phyloP scores from a whole-genome alignment of 2,329 filamentous ascomycete genomes.

The Coniochaeta ligniaria region DNA sequence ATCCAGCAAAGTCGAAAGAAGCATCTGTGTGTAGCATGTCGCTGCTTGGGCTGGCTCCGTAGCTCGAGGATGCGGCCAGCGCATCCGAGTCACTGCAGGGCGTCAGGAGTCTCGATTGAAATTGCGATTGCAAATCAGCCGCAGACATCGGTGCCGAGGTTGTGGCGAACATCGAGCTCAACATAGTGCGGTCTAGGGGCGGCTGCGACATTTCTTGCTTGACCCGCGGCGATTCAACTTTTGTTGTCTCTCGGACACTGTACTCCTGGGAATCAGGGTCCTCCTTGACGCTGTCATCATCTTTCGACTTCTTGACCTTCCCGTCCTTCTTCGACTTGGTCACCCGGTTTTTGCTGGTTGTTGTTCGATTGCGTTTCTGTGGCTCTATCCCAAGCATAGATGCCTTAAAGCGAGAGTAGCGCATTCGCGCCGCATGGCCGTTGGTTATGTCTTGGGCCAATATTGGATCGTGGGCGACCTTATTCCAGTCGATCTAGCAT shows the following conservation, averaged over 20 bases:
- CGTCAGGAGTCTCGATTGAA: constrained; percentile 38
- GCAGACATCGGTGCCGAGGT: constrained; percentile 19
- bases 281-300: constrained; percentile 26
- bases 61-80: constrained; percentile 19
- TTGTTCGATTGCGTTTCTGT: constrained; percentile 35
- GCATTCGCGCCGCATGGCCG: constrained; percentile 54
- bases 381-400: constrained; percentile 41
- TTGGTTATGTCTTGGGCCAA: constrained; percentile 48
- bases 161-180: constrained; percentile 16
- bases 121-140: constrained; percentile 21
- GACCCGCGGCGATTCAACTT: constrained; percentile 15
- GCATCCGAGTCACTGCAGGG: constrained; percentile 45
- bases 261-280: constrained; percentile 21
- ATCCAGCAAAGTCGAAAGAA: constrained; percentile 3
- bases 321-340: constrained; percentile 37
- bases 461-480: constrained; percentile 47
- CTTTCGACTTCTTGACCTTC: constrained; percentile 27
- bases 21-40: constrained; percentile 18
- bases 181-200: constrained; percentile 19
- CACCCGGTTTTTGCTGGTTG: constrained; percentile 32
- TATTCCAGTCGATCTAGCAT: constrained; percentile 50
- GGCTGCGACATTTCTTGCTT: constrained; percentile 30
- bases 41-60: constrained; percentile 22
- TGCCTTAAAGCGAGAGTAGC: constrained; percentile 45
- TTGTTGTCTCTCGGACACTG: background rate